Evolutionary conservation across 2,329 filamentous ascomycete genomes (phyloP).

Genomic region (Fusarium sp.): DNA sequence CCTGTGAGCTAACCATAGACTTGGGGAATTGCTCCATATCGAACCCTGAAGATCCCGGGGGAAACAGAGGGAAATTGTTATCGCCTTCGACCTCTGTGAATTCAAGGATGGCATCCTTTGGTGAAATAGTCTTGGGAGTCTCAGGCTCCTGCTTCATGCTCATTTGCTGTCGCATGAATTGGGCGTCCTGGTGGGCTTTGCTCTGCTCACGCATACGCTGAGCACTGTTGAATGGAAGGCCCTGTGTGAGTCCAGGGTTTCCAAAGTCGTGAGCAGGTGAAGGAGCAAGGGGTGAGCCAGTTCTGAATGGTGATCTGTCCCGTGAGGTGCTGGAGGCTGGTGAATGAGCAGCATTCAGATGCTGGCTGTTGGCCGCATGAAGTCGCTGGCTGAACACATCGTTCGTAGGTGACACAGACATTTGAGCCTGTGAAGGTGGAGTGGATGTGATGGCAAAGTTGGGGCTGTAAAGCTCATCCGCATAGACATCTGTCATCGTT

Average conservation of each 20-base stretch:
- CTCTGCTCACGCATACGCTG: conserved; percentile 71
- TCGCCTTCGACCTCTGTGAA: conserved; percentile 82
- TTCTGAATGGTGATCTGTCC: conserved; percentile 84
- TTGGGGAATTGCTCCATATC: conserved; percentile 57
- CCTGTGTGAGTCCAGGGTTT: conserved; percentile 31
- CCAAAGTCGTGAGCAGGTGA: conserved; percentile 59
- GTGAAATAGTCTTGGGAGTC: conserved; percentile 88
- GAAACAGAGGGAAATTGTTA: conserved; percentile 79
- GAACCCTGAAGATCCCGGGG: conserved; percentile 66
- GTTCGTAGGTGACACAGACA: conserved; percentile 63
- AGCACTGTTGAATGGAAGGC: conserved; percentile 62
- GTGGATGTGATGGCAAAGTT: conserved; percentile 71
- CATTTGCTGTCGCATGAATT: conserved; percentile 58
- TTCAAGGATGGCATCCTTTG: conserved; percentile 90
- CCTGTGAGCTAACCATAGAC: conserved; percentile 42
- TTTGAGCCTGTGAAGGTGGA: conserved; percentile 61
- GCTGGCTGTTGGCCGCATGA: conserved; percentile 81
- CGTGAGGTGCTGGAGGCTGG: conserved; percentile 64
- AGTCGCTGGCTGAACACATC: conserved; percentile 80
- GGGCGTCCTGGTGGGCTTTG: conserved; percentile 71
- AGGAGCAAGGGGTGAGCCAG: conserved; percentile 73
- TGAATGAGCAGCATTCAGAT: conserved; percentile 70
- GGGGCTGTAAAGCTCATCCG: conserved; percentile 87
- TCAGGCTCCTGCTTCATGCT: conserved; percentile 57
- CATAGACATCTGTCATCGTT: conserved; percentile 87